These are phyloP conservation scores for Penicilliopsis zonata DNA, from an alignment of 495 filamentous ascomycete species.

Conservation along the genomic window DNA sequence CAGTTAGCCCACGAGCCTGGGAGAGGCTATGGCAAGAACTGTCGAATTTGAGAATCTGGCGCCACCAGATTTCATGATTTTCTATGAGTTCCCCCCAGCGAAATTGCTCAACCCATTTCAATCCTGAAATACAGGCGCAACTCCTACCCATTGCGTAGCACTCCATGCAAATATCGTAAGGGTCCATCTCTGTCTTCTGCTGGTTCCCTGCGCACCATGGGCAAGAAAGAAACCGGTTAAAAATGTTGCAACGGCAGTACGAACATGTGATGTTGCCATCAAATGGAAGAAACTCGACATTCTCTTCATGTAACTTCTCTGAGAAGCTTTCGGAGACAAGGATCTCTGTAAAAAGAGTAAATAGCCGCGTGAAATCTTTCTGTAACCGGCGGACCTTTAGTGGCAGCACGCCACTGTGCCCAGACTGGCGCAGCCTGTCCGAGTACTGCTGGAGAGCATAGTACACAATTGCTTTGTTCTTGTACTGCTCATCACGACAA, in stretches of 20 bases:
- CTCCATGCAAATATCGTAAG: slow-evolving; percentile 94
- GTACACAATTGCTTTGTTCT: slow-evolving; percentile 91
- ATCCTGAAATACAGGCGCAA: slow-evolving; percentile 71
- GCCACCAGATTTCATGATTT: slow-evolving; percentile 75
- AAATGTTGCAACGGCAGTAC: slow-evolving; percentile 92
- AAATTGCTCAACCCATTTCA: slow-evolving; percentile 91
- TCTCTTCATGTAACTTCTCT: slow-evolving; percentile 38
- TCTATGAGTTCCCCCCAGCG: slow-evolving; percentile 62
- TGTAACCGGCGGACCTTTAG: slow-evolving; percentile 52
- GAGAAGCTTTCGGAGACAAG: slow-evolving; percentile 77
- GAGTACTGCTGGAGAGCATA: slow-evolving; percentile 73
- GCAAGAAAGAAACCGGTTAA: slow-evolving; percentile 93
- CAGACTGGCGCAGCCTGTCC: slow-evolving; percentile 37
- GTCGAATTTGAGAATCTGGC: slow-evolving; percentile 57
- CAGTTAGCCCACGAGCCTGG: slow-evolving; percentile 43
- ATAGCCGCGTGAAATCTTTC: slow-evolving; percentile 69
- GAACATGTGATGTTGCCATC: slow-evolving; percentile 90
- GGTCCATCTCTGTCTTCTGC: slow-evolving; percentile 52
- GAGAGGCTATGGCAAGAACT: slow-evolving; percentile 47
- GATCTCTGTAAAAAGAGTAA: slow-evolving; percentile 62
- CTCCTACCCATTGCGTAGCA: slow-evolving; percentile 91
- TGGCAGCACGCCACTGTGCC: slow-evolving; percentile 3
- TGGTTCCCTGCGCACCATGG: slow-evolving; percentile 52
- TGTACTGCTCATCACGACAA: slow-evolving; percentile 98
- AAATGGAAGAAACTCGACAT: slow-evolving; percentile 60